Evolutionary conservation across 1,139 yeast species (phyloP).

Genomic region (Pichia sp.): DNA sequence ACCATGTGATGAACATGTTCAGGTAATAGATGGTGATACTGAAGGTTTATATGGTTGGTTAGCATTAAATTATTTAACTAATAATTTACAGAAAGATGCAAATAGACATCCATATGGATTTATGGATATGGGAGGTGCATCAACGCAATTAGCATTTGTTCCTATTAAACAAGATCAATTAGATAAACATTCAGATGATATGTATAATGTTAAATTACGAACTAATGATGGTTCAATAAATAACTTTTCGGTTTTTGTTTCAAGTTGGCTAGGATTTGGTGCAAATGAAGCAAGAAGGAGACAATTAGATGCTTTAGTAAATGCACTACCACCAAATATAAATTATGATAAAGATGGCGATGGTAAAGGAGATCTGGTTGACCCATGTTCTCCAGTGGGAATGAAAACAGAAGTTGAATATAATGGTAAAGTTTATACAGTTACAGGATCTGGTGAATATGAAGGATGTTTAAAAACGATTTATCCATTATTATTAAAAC

Average conservation of each 20-base stretch:
- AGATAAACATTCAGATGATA: constrained; percentile 54
- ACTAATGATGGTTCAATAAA: constrained; percentile 57
- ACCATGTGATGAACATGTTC: constrained; percentile 55
- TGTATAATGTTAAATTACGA: constrained; percentile 49
- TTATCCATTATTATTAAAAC: constrained; percentile 64
- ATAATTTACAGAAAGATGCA: constrained; percentile 22
- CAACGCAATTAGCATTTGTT: constrained; percentile 74
- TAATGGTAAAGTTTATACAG: constrained; percentile 41
- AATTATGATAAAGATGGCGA: constrained; percentile 37
- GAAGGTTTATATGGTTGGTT: constrained; percentile 84
- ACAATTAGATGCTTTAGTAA: constrained; percentile 48
- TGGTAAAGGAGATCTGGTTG: constrained; percentile 35
- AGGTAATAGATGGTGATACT: constrained; percentile 72
- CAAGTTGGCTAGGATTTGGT: constrained; percentile 83
- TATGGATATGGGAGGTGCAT: constrained; percentile 91
- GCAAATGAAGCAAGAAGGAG: constrained; percentile 72
- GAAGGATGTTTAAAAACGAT: constrained; percentile 60
- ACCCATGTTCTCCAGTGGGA: constrained; percentile 71
- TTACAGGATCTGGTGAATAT: constrained; percentile 63
- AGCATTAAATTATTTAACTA: constrained; percentile 54
- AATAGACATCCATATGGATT: constrained; percentile 44
- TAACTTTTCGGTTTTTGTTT: constrained; percentile 67
- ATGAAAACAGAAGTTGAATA: constrained; percentile 38
- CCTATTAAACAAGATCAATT: constrained; percentile 52
- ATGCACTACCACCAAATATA: constrained; percentile 38